These are phyloP conservation scores for Psilocybe subaeruginosa DNA, from an alignment of 768 basidiomycete species.

Conservation along the genomic window DNA sequence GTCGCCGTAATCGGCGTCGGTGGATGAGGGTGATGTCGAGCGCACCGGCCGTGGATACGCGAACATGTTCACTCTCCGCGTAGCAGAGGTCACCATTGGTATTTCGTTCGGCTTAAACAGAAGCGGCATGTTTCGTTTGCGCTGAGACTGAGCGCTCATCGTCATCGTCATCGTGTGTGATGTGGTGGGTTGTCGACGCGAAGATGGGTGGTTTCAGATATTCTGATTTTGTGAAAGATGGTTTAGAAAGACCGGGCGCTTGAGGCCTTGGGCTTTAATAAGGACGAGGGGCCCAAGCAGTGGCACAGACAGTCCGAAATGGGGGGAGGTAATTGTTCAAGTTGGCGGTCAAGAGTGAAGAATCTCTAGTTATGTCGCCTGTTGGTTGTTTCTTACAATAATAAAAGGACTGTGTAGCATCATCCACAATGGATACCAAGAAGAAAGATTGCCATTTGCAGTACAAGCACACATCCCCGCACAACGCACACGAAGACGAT, in stretches of 20 bases:
- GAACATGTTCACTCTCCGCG: neutral
- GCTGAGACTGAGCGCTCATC: neutral
- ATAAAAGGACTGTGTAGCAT: neutral
- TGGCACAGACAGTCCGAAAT: neutral
- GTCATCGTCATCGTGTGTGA: neutral
- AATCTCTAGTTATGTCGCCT: neutral
- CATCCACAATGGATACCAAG: slow-evolving; percentile 2
- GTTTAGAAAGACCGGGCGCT: no score
- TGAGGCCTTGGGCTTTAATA: neutral
- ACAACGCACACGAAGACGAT: neutral
- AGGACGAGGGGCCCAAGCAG: slow-evolving; percentile 3
- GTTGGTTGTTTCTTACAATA: neutral
- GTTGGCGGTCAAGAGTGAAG: neutral
- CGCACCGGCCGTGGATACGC: neutral
- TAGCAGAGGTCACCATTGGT: neutral
- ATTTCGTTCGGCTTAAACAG: no score
- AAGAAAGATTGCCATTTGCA: slow-evolving; percentile 14
- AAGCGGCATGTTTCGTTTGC: neutral
- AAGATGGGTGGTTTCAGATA: neutral
- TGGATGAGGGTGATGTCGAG: slow-evolving; percentile 5
- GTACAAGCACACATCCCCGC: slow-evolving; percentile 7
- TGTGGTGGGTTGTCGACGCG: neutral
- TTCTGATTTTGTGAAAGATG: no score
- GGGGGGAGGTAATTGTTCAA: neutral
- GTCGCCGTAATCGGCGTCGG: slow-evolving; percentile 2